Percentiles rank a stretch among this genome's conserved stretches.
Evolutionary conservation across 2,329 filamentous ascomycete species (phyloP).

Genomic region (Diaporthe helianthi): DNA sequence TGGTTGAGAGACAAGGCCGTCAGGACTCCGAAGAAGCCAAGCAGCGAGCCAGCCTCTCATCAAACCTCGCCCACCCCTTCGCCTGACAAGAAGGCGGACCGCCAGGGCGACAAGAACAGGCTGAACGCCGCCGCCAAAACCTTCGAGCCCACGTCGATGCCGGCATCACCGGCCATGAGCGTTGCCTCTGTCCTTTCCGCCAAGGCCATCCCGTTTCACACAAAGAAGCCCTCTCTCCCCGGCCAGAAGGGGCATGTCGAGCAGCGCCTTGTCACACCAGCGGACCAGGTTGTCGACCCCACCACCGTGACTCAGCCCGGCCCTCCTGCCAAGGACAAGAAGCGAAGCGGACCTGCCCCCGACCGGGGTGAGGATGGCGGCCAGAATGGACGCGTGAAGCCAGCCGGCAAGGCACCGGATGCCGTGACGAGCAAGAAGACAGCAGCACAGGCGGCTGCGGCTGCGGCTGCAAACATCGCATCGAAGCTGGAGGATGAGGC

Average conservation of each 20-base stretch:
- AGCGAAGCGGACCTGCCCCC: background rate
- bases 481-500: background rate
- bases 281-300: conserved; percentile 30
- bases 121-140: conserved; percentile 36
- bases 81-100: background rate
- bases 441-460: background rate
- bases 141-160: conserved; percentile 31
- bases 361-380: background rate
- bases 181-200: background rate
- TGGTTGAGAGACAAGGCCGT: conserved; percentile 18
- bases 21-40: conserved; percentile 18
- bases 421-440: background rate
- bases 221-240: conserved; percentile 24
- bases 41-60: background rate
- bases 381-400: background rate
- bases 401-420: background rate
- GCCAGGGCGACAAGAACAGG: background rate
- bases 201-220: background rate
- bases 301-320: conserved; percentile 22
- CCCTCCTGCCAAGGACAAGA: conserved; percentile 29
- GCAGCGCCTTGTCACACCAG: conserved; percentile 30
- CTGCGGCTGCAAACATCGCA: background rate
- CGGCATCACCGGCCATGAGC: conserved; percentile 3
- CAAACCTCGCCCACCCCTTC: conserved; percentile 26
- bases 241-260: conserved; percentile 11